Base-by-base conservation (phyloP, 2,329 filamentous ascomycete genomes). In the Lachnellula occidentalis region DNA sequence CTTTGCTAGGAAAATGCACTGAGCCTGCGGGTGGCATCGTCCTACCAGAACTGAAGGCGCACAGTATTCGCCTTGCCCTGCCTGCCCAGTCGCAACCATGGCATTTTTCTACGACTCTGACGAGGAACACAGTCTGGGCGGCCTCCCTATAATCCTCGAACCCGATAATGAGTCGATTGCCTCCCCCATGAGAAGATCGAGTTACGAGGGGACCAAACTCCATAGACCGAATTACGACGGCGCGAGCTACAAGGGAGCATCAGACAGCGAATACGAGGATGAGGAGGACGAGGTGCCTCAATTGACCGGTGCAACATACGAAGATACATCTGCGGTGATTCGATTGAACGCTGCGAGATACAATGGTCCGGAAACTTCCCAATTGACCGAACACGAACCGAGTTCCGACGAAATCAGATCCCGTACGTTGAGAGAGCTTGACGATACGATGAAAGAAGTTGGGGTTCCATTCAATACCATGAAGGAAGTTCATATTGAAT, bases 391-490 rank as follows among this genome's bases (percentile, higher is more conserved):
- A 43, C 21, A 6, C 21, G 21, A 43, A 43, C 21, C 41, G 41
- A 43, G 41, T 43, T 9, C 22, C 41, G 41, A 43, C 41, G 41
- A 39, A 17, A 48, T 51, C 46, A 50, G 56, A 15, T 45, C 56
- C 19, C 53, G 54, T 15, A 59, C 50, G 24, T 43, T 53, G 31
- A 51, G 54, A 50, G 51, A 59, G 41, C 45, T 36, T 14, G 24
- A 41, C 42, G 59, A 62, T 46, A 64, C 57, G 3, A 65, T 64
- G 61, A 62, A 65, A 43, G 61, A 63, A 34, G 56, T 43, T 21
- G 27, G 27, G 2, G 27, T 31, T 31, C 27, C 27, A 31, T 31
- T 31, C 27, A 9, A 31, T 31, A 31, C 27, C 11, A 52, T 37
- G 39, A 58, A 48, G 43, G 52, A 41, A 31, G 27, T 31, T 9